Evolutionary conservation across 2,329 filamentous ascomycete species (phyloP).

Genomic region (Clarireedia paspali): DNA sequence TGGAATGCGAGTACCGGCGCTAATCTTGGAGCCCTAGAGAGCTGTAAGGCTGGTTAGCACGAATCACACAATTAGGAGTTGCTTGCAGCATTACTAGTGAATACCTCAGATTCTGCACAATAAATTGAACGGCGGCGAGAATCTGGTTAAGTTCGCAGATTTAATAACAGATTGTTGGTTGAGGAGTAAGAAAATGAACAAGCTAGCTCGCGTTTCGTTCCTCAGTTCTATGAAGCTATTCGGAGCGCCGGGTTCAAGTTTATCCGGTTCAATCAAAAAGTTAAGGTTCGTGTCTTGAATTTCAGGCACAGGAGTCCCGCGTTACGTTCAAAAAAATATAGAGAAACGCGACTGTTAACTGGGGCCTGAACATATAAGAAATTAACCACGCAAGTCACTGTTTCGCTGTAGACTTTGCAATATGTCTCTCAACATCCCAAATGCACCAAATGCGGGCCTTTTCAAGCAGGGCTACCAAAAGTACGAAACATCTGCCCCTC

Average conservation of each 20-base stretch:
- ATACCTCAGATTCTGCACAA: not conserved
- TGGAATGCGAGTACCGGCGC: not conserved
- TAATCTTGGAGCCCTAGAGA: conserved; percentile 3
- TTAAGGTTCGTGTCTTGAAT: not conserved
- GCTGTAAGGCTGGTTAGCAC: not conserved
- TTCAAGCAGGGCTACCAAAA: conserved; percentile 92
- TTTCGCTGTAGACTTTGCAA: conserved; percentile 10
- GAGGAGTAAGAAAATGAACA: not conserved
- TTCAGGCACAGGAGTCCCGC: not conserved
- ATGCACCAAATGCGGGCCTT: conserved; percentile 82
- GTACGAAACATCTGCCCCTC: conserved; percentile 43
- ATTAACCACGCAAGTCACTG: conserved; percentile 9
- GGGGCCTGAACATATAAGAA: conserved; percentile 5
- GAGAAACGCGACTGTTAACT: conserved; percentile 6
- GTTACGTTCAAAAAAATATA: conserved; percentile 6
- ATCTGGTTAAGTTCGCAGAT: not conserved
- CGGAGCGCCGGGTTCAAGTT: conserved; percentile 2
- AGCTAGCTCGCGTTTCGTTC: not conserved
- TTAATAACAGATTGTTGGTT: no score
- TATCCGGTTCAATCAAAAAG: not conserved
- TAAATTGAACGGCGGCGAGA: not conserved
- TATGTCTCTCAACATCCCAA: conserved; percentile 96
- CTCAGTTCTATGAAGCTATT: conserved; percentile 10
- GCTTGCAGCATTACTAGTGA: no score
- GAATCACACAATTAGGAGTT: not conserved